Conservation (phyloP, 768 basidiomycete genomes). For the Leucogyrophana mollusca region DNA sequence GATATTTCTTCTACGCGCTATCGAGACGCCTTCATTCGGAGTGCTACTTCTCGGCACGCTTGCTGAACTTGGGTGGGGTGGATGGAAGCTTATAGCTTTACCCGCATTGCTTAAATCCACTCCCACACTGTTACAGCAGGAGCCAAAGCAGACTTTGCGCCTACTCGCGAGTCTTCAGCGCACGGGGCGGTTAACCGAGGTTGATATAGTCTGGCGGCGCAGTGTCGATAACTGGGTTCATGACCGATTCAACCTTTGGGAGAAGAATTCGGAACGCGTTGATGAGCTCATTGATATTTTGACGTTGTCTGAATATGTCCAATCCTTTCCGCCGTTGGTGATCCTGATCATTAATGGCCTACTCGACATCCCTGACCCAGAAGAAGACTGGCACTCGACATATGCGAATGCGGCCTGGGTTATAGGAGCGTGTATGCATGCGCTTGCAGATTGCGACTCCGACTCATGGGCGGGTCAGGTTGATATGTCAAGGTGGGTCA, state of each 20-base stretch:
- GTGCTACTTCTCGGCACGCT: constrained; percentile 58
- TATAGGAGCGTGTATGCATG: constrained; percentile 57
- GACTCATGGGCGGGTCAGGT: constrained; percentile 31
- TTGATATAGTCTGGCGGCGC: constrained; percentile 57
- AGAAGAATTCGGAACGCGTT: constrained; percentile 39
- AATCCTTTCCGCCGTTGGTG: constrained; percentile 40
- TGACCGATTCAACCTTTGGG: constrained; percentile 41
- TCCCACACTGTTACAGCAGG: constrained; percentile 41
- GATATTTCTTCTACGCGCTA: constrained; percentile 37
- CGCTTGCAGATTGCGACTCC: constrained; percentile 40
- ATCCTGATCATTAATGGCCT: constrained; percentile 43
- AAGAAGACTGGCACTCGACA: constrained; percentile 31
- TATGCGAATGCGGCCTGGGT: constrained; percentile 51
- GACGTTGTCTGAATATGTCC: constrained; percentile 50
- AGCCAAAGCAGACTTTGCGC: constrained; percentile 42
- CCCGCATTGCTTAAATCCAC: constrained; percentile 57
- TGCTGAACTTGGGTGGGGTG: constrained; percentile 68
- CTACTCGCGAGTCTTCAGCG: constrained; percentile 50
- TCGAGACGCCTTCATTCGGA: constrained; percentile 38
- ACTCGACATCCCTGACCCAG: constrained; percentile 28
- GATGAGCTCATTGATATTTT: constrained; percentile 55
- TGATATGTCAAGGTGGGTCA: constrained; percentile 51
- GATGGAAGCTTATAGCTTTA: constrained; percentile 70
- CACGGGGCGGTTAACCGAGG: constrained; percentile 50
- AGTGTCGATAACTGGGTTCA: constrained; percentile 51